Percentiles rank a stretch among this genome's conserved stretches.
Conservation (phyloP, 1,139 yeast species). For the Neolecta irregularis region DNA sequence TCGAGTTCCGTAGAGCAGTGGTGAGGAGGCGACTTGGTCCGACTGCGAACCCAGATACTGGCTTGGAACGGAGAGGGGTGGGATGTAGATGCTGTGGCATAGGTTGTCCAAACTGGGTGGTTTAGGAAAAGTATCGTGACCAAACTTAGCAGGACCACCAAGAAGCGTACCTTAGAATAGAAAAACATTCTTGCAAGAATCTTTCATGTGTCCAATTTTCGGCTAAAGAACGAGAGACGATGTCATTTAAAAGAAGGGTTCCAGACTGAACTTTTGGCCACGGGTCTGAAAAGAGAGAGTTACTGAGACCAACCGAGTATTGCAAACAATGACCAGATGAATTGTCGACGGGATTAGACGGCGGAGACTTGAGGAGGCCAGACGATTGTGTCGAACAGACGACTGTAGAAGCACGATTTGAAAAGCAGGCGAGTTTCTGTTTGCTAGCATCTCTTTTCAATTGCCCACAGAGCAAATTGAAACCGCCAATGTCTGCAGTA, state of each 20-base stretch:
- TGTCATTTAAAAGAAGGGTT: conserved; percentile 28
- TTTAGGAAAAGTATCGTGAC: conserved; percentile 30
- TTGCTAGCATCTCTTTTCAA: conserved; percentile 21
- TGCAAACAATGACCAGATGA: background rate
- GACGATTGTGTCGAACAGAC: background rate
- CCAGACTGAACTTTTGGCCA: conserved; percentile 64
- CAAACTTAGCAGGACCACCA: too few species aligned
- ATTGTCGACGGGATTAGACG: background rate
- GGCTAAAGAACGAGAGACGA: conserved; percentile 25
- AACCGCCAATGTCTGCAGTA: conserved; percentile 59
- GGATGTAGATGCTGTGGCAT: conserved; percentile 52
- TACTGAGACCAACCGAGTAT: conserved; percentile 37
- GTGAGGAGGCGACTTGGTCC: background rate
- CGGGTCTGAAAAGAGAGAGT: conserved; percentile 44
- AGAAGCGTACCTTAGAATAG: too few species aligned
- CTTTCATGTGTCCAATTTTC: conserved; percentile 26
- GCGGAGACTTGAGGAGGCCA: background rate
- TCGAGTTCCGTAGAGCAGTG: conserved; percentile 55
- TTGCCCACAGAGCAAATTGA: conserved; percentile 60
- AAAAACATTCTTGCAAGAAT: conserved; percentile 39
- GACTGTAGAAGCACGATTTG: conserved; percentile 17
- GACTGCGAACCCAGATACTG: conserved; percentile 1
- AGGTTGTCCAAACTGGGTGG: conserved; percentile 29
- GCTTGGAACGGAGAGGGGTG: conserved; percentile 30
- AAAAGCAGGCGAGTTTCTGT: conserved; percentile 23